A percentile compares a stretch with the other conserved stretches of the same genome.
Evolutionary conservation across 306 rosid species (phyloP).

Genomic region (Trichosanthes cucumerina): DNA sequence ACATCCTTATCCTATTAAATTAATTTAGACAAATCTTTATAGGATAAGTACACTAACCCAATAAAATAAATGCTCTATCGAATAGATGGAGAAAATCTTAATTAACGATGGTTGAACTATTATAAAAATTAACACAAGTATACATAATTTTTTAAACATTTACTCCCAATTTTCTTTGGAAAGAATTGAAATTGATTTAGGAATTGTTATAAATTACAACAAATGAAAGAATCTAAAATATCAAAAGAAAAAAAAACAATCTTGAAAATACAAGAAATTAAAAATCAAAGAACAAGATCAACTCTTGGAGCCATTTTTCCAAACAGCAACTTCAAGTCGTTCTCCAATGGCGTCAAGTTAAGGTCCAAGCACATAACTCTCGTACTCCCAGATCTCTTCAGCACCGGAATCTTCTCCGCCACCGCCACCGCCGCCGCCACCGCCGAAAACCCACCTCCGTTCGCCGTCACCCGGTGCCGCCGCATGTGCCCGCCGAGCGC

Average conservation of each 20-base stretch:
- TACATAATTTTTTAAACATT: too few relatives aligned
- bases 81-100: too few relatives aligned
- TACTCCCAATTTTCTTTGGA: neutral
- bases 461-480: constrained; percentile 33
- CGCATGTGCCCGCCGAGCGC: constrained; percentile 94
- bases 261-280: neutral
- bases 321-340: constrained; percentile 54
- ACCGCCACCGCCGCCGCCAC: constrained; percentile 12
- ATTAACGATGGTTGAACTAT: too few relatives aligned
- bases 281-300: constrained; percentile 25
- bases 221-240: constrained; percentile 1
- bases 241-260: neutral
- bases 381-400: constrained; percentile 40
- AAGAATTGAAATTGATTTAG: neutral
- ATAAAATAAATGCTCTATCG: too few relatives aligned
- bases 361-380: constrained; percentile 53
- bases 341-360: constrained; percentile 75
- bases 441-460: constrained; percentile 16
- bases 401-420: constrained; percentile 27
- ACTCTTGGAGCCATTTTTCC: constrained; percentile 43
- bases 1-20: neutral
- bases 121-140: too few relatives aligned
- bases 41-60: too few relatives aligned
- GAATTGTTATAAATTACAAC: neutral
- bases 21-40: neutral